phyloP scores from a whole-genome alignment of 2,329 filamentous ascomycete genomes.

The Chaetomium olivaceum region DNA sequence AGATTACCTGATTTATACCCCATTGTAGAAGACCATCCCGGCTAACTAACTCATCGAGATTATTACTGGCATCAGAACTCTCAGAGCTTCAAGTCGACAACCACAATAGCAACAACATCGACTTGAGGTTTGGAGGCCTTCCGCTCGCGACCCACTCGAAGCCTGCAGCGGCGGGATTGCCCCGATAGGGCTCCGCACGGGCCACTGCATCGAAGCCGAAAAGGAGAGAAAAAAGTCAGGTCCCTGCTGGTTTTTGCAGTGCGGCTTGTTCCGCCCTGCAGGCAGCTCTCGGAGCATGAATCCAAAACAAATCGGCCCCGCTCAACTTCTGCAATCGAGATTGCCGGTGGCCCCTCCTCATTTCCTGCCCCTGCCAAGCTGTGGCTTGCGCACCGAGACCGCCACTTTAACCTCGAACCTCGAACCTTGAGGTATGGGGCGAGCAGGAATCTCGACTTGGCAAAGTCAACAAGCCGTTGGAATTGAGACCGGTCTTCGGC shows the following conservation, averaged over 20 bases:
- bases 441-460: background rate
- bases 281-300: slow-evolving; percentile 4
- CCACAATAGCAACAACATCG: background rate
- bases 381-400: slow-evolving; percentile 7
- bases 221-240: background rate
- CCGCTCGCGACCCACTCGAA: background rate
- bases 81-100: background rate
- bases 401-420: background rate
- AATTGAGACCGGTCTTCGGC: background rate
- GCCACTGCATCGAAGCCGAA: background rate
- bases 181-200: background rate
- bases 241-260: background rate
- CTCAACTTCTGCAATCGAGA: slow-evolving; percentile 25
- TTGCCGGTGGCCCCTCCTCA: slow-evolving; percentile 25
- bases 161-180: background rate
- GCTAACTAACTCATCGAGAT: background rate
- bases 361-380: slow-evolving; percentile 24
- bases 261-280: background rate
- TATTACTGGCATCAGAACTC: background rate
- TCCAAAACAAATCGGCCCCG: slow-evolving; percentile 21
- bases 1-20: background rate
- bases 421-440: background rate
- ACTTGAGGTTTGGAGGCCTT: background rate
- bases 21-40: too few species aligned
- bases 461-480: background rate